Conservation (phyloP, 1,139 yeast species). For the Geotrichum histeridarum region DNA sequence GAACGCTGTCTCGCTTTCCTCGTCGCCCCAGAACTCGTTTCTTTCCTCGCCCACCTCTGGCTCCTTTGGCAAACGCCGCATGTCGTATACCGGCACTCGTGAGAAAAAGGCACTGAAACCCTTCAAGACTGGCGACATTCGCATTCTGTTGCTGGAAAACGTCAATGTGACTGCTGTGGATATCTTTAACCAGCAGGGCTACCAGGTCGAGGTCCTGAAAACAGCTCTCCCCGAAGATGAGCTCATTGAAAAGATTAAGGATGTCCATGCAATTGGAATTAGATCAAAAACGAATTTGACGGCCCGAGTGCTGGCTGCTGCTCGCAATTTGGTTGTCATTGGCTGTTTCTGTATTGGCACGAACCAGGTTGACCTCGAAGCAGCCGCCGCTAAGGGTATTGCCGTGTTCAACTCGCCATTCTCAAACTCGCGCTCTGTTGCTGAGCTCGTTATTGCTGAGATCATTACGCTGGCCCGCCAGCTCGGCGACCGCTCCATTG, state of each 20-base stretch:
- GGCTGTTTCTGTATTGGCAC: constrained; percentile 99
- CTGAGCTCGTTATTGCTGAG: constrained; percentile 95
- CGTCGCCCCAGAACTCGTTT: constrained; percentile 47
- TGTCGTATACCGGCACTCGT: constrained; percentile 35
- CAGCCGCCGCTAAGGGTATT: constrained; percentile 88
- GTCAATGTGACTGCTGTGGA: constrained; percentile 89
- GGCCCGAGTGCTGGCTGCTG: constrained; percentile 70
- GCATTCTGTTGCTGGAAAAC: constrained; percentile 83
- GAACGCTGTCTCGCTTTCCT: constrained; percentile 49
- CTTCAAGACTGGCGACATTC: constrained; percentile 85
- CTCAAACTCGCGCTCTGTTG: constrained; percentile 97
- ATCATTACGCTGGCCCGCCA: constrained; percentile 92
- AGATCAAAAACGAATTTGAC: constrained; percentile 93
- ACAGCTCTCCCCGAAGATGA: constrained; percentile 88
- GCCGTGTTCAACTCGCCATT: constrained; percentile 98
- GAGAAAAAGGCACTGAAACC: constrained; percentile 69
- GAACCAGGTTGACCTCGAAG: constrained; percentile 90
- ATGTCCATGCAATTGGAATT: constrained; percentile 95
- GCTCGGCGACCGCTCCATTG: constrained; percentile 93
- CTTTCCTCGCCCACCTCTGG: constrained; percentile 49
- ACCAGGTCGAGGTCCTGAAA: constrained; percentile 93
- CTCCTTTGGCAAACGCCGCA: constrained; percentile 24
- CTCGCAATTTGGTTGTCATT: constrained; percentile 80
- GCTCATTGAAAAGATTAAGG: constrained; percentile 86
- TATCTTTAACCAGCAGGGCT: constrained; percentile 82